phyloP scores from a whole-genome alignment of 108 stramenopile genomes.

The Skeletonema menzelii region DNA sequence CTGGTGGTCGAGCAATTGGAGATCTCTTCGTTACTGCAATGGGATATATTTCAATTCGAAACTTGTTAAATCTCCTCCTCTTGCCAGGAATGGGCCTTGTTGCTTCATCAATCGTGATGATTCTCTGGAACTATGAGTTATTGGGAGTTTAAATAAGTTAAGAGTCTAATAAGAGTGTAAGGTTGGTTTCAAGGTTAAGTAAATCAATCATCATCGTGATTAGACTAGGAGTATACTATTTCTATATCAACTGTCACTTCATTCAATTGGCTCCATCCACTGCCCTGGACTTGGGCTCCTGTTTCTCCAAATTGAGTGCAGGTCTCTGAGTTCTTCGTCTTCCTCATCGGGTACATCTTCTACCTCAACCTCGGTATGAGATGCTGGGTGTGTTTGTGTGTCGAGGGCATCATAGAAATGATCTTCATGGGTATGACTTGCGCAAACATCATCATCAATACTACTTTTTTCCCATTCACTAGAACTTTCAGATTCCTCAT shows the following conservation, averaged over 20 bases:
- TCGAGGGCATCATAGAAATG: background rate
- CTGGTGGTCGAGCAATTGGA: constrained; percentile 55
- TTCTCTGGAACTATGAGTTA: constrained; percentile 30
- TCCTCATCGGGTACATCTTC: constrained; percentile 69
- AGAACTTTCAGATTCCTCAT: background rate
- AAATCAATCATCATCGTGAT: background rate
- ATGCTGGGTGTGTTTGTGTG: constrained; percentile 6
- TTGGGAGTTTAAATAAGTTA: constrained; percentile 11
- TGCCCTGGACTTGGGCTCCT: constrained; percentile 53
- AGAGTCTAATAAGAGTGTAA: background rate
- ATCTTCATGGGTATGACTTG: background rate
- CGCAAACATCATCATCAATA: background rate
- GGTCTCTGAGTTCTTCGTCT: constrained; percentile 42
- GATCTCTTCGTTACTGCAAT: constrained; percentile 67
- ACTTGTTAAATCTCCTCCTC: constrained; percentile 62
- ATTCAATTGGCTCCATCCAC: constrained; percentile 67
- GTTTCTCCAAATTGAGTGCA: constrained; percentile 56
- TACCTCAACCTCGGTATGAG: constrained; percentile 31
- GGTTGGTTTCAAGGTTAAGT: background rate
- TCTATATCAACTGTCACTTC: background rate
- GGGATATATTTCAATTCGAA: constrained; percentile 61
- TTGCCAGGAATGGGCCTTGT: constrained; percentile 48
- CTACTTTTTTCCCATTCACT: background rate
- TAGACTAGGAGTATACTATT: background rate
- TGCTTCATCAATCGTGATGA: constrained; percentile 15